Percentiles rank a stretch among this genome's conserved stretches.
phyloP scores from a whole-genome alignment of 345 rosid genomes.

The Alliaria petiolata region DNA sequence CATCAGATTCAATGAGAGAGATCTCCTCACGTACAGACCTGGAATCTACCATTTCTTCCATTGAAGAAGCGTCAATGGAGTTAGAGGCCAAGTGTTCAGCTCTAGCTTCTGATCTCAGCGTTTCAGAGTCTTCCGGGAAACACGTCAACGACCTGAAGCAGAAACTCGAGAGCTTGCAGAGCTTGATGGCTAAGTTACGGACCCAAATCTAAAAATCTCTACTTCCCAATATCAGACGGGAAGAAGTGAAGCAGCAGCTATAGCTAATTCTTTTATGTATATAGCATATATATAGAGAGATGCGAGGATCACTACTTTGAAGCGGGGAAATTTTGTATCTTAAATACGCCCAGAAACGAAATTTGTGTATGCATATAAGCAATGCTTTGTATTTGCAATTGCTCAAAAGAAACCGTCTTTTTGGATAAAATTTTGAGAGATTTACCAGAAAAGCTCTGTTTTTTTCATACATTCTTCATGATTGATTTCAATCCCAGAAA shows the following conservation, averaged over 20 bases:
- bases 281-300: conserved; percentile 24
- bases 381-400: background rate
- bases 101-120: conserved; percentile 37
- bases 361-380: conserved; percentile 12
- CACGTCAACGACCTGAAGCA: conserved; percentile 51
- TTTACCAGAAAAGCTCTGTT: background rate
- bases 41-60: conserved; percentile 59
- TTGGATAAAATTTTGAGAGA: conserved; percentile 12
- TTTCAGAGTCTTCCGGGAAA: conserved; percentile 41
- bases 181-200: conserved; percentile 55
- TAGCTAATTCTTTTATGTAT: conserved; percentile 20
- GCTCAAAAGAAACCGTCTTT: conserved; percentile 3
- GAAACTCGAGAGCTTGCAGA: conserved; percentile 67
- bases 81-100: conserved; percentile 63
- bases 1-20: conserved; percentile 31
- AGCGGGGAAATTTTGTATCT: conserved; percentile 20
- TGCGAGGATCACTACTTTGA: conserved; percentile 1
- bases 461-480: background rate
- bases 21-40: conserved; percentile 9
- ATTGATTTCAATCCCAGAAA: background rate
- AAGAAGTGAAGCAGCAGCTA: conserved; percentile 13
- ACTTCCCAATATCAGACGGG: background rate
- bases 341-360: conserved; percentile 9
- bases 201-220: conserved; percentile 43
- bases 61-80: conserved; percentile 67